These are phyloP conservation scores for Hypomontagnella submonticulosa DNA, from an alignment of 495 filamentous ascomycete species.

Conservation along the genomic window DNA sequence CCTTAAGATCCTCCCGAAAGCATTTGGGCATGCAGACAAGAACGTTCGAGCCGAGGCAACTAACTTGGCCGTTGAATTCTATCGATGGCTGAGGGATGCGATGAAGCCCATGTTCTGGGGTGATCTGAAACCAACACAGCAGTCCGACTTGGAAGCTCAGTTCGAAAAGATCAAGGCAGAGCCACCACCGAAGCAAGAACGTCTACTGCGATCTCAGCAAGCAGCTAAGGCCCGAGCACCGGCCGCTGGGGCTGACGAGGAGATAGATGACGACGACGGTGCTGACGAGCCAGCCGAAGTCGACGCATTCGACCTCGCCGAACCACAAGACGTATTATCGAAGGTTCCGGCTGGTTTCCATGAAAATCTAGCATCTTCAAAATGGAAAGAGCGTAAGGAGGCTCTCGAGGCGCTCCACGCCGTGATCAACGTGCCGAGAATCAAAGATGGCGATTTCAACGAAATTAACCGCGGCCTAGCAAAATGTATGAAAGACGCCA, in stretches of 20 bases:
- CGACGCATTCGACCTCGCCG: constrained; percentile 87
- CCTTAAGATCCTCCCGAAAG: constrained; percentile 90
- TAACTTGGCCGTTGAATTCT: constrained; percentile 91
- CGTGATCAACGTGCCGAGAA: constrained; percentile 84
- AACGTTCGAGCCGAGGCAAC: constrained; percentile 96
- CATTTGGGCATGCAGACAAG: constrained; percentile 96
- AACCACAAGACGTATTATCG: constrained; percentile 87
- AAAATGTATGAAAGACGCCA: constrained; percentile 98
- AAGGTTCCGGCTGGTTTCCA: constrained; percentile 84
- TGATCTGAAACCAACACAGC: constrained; percentile 95
- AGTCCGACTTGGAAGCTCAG: constrained; percentile 90
- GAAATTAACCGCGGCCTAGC: constrained; percentile 84
- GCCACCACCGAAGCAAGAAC: constrained; percentile 85
- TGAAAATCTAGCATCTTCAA: constrained; percentile 85
- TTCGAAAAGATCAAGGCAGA: constrained; percentile 95
- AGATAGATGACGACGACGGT: constrained; percentile 67
- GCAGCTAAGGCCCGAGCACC: constrained; percentile 77
- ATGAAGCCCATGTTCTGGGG: constrained; percentile 99
- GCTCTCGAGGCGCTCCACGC: constrained; percentile 84
- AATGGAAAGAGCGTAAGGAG: constrained; percentile 99
- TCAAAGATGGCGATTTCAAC: constrained; percentile 89
- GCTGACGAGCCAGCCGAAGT: constrained; percentile 77
- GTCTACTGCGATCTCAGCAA: constrained; percentile 89
- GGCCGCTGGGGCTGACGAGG: constrained; percentile 65
- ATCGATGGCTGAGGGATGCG: constrained; percentile 95